Conservation (phyloP, 176 grass and related monocot species). For the Avena sativa region DNA sequence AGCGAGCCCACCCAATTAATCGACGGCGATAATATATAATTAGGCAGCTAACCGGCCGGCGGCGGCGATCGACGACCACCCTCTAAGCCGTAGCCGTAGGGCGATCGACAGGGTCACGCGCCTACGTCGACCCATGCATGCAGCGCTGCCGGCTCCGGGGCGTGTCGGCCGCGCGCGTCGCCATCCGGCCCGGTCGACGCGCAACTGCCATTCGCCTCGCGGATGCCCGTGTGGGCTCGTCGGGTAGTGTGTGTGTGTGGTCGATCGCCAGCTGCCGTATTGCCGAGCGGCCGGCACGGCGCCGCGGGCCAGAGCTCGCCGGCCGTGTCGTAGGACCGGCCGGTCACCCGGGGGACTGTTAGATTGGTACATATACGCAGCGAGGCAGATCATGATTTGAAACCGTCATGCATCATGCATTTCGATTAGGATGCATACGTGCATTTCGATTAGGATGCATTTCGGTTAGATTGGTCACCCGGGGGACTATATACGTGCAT, state of each 20-base stretch:
- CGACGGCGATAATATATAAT: background rate
- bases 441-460: too few species aligned
- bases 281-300: slow-evolving; percentile 14
- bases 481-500: too few species aligned
- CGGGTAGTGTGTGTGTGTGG: background rate
- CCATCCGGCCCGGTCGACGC: background rate
- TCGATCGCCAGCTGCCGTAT: background rate
- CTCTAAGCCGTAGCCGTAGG: background rate
- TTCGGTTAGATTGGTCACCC: too few species aligned
- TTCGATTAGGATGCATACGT: too few species aligned
- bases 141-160: slow-evolving; percentile 40
- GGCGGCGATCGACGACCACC: slow-evolving; percentile 19
- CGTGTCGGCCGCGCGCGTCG: slow-evolving; percentile 14
- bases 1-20: background rate
- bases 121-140: slow-evolving; percentile 35
- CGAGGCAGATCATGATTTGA: too few species aligned
- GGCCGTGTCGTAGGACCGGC: background rate
- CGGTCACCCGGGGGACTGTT: background rate
- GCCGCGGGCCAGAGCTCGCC: slow-evolving; percentile 32
- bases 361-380: too few species aligned
- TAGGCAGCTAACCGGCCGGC: background rate
- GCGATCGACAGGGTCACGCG: slow-evolving; percentile 12
- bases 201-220: slow-evolving; percentile 7
- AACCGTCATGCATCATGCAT: too few species aligned
- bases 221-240: background rate